These are phyloP conservation scores for Starmerella riodocensis DNA, from an alignment of 805 yeast species.

Conservation along the genomic window DNA sequence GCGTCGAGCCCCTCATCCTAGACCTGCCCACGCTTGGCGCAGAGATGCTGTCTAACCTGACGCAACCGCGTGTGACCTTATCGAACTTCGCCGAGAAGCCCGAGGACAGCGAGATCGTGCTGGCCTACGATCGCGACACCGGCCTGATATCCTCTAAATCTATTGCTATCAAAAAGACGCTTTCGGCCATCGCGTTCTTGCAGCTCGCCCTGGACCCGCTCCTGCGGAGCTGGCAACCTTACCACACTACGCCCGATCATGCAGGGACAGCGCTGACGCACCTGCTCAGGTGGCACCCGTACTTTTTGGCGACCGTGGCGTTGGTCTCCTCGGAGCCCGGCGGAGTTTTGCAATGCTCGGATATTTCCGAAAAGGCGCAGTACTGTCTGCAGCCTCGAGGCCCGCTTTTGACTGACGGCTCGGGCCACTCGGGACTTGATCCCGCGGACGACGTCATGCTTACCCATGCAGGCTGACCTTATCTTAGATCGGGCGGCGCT, in stretches of 20 bases:
- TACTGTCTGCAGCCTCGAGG: too few relatives aligned
- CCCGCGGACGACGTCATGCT: too few relatives aligned
- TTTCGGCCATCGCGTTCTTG: conserved; percentile 2
- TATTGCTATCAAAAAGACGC: conserved; percentile 1
- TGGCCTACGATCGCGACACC: background rate
- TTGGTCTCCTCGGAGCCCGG: conserved; percentile 5
- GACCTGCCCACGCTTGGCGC: background rate
- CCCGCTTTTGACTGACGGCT: too few relatives aligned
- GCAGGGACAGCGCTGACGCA: conserved; percentile 13
- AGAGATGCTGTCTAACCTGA: background rate
- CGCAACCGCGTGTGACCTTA: background rate
- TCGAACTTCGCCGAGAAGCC: conserved; percentile 1
- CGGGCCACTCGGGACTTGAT: too few relatives aligned
- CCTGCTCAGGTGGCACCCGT: conserved; percentile 11
- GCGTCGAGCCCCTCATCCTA: background rate
- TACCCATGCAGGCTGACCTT: too few relatives aligned
- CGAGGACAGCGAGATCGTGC: background rate
- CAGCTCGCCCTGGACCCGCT: conserved; percentile 8
- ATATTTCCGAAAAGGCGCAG: background rate
- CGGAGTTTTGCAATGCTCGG: conserved; percentile 4
- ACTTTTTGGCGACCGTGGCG: conserved; percentile 3
- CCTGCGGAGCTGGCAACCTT: conserved; percentile 5
- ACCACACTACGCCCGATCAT: conserved; percentile 3
- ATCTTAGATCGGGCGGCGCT: too few relatives aligned
- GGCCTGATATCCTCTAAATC: conserved; percentile 5